phyloP scores from a whole-genome alignment of 208 protist genomes.

The Trypanosomatidae sp. region DNA sequence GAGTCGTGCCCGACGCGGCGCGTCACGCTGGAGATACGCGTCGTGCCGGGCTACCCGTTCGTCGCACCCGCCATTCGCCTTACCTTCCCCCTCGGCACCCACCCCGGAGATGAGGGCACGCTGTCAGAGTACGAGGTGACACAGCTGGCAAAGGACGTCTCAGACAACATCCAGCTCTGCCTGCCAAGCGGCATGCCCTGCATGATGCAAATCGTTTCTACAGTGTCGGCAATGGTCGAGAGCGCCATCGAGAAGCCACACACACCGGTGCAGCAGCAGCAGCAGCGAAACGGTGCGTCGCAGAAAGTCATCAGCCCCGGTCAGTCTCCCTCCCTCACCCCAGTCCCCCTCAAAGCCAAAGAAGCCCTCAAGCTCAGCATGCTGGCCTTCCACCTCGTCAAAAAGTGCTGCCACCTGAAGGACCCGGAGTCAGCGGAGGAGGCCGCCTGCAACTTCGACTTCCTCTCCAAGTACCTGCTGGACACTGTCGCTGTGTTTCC shows the following conservation, averaged over 20 bases:
- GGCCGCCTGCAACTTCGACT: constrained; percentile 65
- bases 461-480: constrained; percentile 52
- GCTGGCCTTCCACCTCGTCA: constrained; percentile 63
- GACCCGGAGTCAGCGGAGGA: constrained; percentile 77
- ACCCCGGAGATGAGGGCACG: constrained; percentile 21
- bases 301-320: not conserved
- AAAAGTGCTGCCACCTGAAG: constrained; percentile 81
- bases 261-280: constrained; percentile 13
- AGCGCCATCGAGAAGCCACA: constrained; percentile 17
- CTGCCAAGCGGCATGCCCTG: constrained; percentile 50
- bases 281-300: constrained; percentile 3
- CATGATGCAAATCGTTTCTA: constrained; percentile 75
- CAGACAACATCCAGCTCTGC: constrained; percentile 56
- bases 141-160: constrained; percentile 48
- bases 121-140: constrained; percentile 42
- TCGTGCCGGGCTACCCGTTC: constrained; percentile 72
- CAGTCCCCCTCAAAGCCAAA: constrained; percentile 53
- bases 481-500: constrained; percentile 52
- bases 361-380: constrained; percentile 66
- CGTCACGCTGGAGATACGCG: constrained; percentile 46
- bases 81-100: constrained; percentile 30
- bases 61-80: constrained; percentile 52
- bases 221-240: constrained; percentile 44
- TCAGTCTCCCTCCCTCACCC: constrained; percentile 43
- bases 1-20: constrained; percentile 33